phyloP scores from a whole-genome alignment of 78 protist species.

The Emiliania huxleyi region DNA sequence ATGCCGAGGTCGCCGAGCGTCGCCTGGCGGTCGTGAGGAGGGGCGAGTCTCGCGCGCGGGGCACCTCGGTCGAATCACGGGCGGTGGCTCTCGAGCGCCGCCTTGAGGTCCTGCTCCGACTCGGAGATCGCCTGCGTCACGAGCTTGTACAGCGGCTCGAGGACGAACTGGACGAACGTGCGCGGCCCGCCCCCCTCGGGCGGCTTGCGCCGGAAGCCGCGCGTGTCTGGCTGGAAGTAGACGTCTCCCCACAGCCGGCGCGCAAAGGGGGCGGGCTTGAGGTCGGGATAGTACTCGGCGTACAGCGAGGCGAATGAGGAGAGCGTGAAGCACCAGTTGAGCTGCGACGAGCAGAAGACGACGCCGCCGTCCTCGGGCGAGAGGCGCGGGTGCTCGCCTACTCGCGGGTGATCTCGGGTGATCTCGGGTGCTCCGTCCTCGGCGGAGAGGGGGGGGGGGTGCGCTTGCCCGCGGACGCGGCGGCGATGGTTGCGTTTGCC shows the following conservation, averaged over 20 bases:
- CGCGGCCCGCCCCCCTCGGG: conserved; percentile 7
- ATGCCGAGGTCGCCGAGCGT: conserved; percentile 76
- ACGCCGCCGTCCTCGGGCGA: conserved; percentile 45
- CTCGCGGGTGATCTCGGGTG: too few relatives aligned
- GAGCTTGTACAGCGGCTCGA: conserved; percentile 96
- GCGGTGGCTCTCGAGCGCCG: too few relatives aligned
- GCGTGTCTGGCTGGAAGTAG: conserved; percentile 56
- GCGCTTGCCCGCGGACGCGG: background rate
- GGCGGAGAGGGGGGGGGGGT: conserved; percentile 24
- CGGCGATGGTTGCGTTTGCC: conserved; percentile 69
- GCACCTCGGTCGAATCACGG: too few relatives aligned
- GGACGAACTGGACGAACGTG: conserved; percentile 71
- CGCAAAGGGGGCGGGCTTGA: conserved; percentile 59
- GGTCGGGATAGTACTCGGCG: background rate
- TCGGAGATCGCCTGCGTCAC: conserved; percentile 38
- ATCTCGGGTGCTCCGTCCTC: too few relatives aligned
- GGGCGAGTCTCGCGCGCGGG: too few relatives aligned
- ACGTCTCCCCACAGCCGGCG: conserved; percentile 95
- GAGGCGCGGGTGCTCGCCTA: background rate
- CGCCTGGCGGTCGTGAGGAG: background rate
- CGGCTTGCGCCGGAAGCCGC: conserved; percentile 56
- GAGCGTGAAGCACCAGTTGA: conserved; percentile 28
- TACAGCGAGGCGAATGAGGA: background rate
- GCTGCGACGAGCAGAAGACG: conserved; percentile 6
- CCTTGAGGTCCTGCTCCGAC: background rate